These are phyloP conservation scores for Fomitopsis palustris DNA, from an alignment of 1,284 basidiomycete species.

Conservation along the genomic window DNA sequence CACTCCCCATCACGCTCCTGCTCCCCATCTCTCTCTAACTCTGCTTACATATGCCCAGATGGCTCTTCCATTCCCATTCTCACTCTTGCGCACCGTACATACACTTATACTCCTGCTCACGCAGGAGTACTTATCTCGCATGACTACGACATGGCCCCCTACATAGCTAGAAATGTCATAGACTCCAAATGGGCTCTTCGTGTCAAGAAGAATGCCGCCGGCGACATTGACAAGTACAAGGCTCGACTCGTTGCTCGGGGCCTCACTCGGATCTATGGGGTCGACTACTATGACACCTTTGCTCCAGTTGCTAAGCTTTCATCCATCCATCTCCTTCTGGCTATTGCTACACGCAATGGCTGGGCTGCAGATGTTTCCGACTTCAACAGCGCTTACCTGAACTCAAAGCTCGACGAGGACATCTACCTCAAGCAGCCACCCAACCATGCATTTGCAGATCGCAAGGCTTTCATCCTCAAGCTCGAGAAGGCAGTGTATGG, in stretches of 20 bases:
- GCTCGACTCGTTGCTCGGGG: slow-evolving; percentile 39
- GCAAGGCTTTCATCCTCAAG: no score
- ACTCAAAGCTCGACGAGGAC: slow-evolving; percentile 33
- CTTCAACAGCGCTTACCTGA: slow-evolving; percentile 34
- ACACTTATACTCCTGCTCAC: no score
- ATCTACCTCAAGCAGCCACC: slow-evolving; percentile 36
- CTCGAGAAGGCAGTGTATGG: neutral
- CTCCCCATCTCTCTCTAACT: no score
- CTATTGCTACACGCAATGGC: slow-evolving; percentile 27
- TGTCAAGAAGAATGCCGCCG: slow-evolving; percentile 24
- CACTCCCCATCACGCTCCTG: no score
- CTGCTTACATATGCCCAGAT: no score
- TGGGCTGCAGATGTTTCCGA: slow-evolving; percentile 27
- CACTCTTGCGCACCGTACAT: no score
- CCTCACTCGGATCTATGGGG: slow-evolving; percentile 35
- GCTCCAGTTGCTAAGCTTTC: slow-evolving; percentile 28
- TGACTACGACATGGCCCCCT: no score
- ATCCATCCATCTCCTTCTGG: slow-evolving; percentile 24
- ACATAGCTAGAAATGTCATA: no score
- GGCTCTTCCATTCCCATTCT: no score
- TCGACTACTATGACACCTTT: slow-evolving; percentile 36
- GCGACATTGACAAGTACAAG: slow-evolving; percentile 31
- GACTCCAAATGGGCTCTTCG: slow-evolving; percentile 31
- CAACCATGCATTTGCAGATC: no score
- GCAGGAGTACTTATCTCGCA: no score